Evolutionary conservation across 2,329 filamentous ascomycete genomes (phyloP), one percentile per base, ranked within the genome.

Genomic region (Ilyonectria destructans): DNA sequence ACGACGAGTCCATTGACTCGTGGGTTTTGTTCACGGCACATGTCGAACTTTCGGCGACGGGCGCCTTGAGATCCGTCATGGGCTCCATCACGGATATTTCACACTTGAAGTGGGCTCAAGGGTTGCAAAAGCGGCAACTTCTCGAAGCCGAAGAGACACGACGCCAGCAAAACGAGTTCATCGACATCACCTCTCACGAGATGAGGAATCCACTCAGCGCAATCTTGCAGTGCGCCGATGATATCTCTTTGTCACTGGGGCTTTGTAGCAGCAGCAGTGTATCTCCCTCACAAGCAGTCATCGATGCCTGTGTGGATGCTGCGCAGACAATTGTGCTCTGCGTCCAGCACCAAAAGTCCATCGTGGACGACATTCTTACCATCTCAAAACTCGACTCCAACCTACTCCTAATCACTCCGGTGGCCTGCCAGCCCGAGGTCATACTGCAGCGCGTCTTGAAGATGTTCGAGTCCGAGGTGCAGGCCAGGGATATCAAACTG

Each of bases 321-420:
- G 91, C 92, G 1, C 90, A 94, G 72, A 94, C 91, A 0, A 94
- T 96, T 69, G 87, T 90, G 13, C 85, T 92, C 7, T 95, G 93
- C 69, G 90, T 92, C 0, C 90, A 93, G 71, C 92, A 95, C 78
- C 93, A 95, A 75, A 94, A 93, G 79, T 83, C 90, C 2, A 93
- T 93, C 31, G 90, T 93, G 4, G 90, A 93, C 73, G 91, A 93
- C 72, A 89, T 93, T 17, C 80, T 93, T 19, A 93, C 90, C 2
- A 85, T 93, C 61, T 92, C 90, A 2, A 93, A 95, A 75, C 86
- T 95, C 19, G 92, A 95, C 74, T 92, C 91, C 1, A 90, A 91
- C 19, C 87, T 94, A 77, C 82, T 95, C 5, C 85, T 91, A 2
- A 89, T 95, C 6, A 91, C 91, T 0, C 92, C 92, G 0, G 87